phyloP scores from a whole-genome alignment of 1,284 basidiomycete genomes.

The Cutaneotrichosporon sp. region DNA sequence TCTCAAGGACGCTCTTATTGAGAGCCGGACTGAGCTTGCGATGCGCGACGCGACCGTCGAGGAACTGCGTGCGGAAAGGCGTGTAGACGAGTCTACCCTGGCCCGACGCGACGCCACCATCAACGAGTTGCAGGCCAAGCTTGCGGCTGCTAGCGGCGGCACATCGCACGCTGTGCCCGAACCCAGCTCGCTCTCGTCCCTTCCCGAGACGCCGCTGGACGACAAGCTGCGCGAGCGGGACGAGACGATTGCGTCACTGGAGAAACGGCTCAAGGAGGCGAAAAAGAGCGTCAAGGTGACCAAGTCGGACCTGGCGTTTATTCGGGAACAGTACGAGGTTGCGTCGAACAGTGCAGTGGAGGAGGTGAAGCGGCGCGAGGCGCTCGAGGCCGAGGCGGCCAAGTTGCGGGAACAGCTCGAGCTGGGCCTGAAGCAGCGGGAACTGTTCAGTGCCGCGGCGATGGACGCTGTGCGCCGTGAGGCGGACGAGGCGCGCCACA shows the following conservation, averaged over 20 bases:
- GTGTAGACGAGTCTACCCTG: no score
- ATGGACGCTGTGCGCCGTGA: slow-evolving; percentile 5
- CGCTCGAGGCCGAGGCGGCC: slow-evolving; percentile 20
- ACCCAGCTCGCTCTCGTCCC: no score
- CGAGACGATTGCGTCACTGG: slow-evolving; percentile 7
- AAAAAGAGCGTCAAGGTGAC: slow-evolving; percentile 5
- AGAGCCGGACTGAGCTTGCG: background rate
- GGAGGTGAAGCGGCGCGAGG: slow-evolving; percentile 19
- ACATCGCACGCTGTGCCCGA: no score
- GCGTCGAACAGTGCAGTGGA: slow-evolving; percentile 29
- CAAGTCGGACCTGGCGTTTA: slow-evolving; percentile 20
- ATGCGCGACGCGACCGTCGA: background rate
- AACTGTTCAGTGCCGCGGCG: slow-evolving; percentile 22
- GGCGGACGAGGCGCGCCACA: slow-evolving; percentile 12
- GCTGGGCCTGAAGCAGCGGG: slow-evolving; percentile 37
- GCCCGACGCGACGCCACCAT: background rate
- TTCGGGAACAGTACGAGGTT: slow-evolving; percentile 26
- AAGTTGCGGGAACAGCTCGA: slow-evolving; percentile 29
- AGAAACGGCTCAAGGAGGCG: slow-evolving; percentile 8
- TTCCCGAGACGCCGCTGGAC: background rate
- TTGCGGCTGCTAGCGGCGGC: background rate
- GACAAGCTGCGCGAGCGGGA: slow-evolving; percentile 10
- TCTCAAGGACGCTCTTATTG: background rate
- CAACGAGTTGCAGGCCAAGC: background rate
- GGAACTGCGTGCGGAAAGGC: no score